Evolutionary conservation across 495 filamentous ascomycete species (phyloP), one percentile per base, ranked within the genome.

Genomic region (Neurospora hispaniola): DNA sequence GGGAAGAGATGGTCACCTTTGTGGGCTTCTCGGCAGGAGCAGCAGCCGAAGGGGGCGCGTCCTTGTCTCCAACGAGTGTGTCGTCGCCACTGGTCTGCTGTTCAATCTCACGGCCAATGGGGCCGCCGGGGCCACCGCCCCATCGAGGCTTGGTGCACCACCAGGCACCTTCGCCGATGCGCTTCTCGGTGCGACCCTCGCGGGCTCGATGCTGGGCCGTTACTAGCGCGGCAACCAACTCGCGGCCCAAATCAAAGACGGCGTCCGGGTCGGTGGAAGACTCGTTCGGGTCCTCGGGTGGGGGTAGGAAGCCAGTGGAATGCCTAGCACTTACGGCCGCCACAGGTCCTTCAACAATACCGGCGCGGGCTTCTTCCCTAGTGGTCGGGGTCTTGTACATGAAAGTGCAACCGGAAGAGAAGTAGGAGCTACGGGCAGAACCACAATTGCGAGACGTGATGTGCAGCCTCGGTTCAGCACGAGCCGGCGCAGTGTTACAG

Each of bases 171-270:
- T 93, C 89, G 4, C 93, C 93, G 8, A 92, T 86, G 35, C 83
- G 85, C 73, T 86, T 84, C 78, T 96, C 92, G 8, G 76, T 73
- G 69, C 83, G 86, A 7, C 91, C 91, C 78, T 96, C 88, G 41
- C 94, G 87, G 14, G 89, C 88, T 40, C 94, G 89, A 78, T 96
- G 92, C 81, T 97, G 94, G 0, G 93, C 94, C 10, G 93, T 86
- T 44, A 94, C 84, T 9, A 97, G 84, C 75, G 93, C 88, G 12
- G 88, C 88, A 12, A 92, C 87, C 3, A 95, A 81, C 76, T 97
- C 94, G 18, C 91, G 86, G 23, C 90, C 87, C 18, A 93, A 80
- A 77, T 96, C 92, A 40, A 93, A 85, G 9, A 85, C 79, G 31
- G 92, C 88, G 9, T 87, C 86, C 43, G 77, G 70, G 54, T 81